Percentiles rank a stretch among this genome's conserved stretches.
Conservation (phyloP, 305 asterid species). For the Fraxinus paxiana region DNA sequence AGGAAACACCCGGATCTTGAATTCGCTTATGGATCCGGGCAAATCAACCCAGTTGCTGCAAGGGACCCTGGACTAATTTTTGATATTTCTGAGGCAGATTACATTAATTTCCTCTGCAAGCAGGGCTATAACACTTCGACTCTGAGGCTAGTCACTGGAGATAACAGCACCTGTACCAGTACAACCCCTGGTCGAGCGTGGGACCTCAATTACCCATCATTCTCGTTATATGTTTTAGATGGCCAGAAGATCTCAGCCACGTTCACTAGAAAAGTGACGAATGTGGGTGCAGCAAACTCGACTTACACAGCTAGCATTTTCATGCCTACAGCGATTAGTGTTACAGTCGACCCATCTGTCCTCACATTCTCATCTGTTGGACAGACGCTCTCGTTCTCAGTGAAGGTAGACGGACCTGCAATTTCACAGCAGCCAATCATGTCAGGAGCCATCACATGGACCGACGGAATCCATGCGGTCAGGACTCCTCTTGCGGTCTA, state of each 20-base stretch:
- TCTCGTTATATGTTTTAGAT: conserved; percentile 41
- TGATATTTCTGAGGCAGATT: conserved; percentile 44
- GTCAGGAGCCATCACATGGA: conserved; percentile 41
- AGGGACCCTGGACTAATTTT: conserved; percentile 51
- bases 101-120: conserved; percentile 48
- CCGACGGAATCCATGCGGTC: conserved; percentile 33
- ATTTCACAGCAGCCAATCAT: conserved; percentile 46
- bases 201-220: conserved; percentile 62
- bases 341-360: conserved; percentile 33
- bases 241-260: conserved; percentile 34
- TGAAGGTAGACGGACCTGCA: conserved; percentile 39
- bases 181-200: conserved; percentile 35
- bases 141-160: conserved; percentile 43
- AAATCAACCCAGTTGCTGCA: conserved; percentile 47
- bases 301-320: conserved; percentile 31
- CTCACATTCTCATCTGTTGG: conserved; percentile 39
- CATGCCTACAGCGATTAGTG: conserved; percentile 15
- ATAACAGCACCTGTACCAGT: conserved; percentile 39
- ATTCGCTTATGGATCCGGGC: conserved; percentile 55
- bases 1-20: conserved; percentile 38
- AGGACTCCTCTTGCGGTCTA: conserved; percentile 51
- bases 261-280: conserved; percentile 47
- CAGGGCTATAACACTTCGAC: conserved; percentile 45
- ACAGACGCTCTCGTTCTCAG: conserved; percentile 42
- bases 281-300: conserved; percentile 50